Conservation (phyloP, 2,329 filamentous ascomycete species). For the Cladosporium velox region DNA sequence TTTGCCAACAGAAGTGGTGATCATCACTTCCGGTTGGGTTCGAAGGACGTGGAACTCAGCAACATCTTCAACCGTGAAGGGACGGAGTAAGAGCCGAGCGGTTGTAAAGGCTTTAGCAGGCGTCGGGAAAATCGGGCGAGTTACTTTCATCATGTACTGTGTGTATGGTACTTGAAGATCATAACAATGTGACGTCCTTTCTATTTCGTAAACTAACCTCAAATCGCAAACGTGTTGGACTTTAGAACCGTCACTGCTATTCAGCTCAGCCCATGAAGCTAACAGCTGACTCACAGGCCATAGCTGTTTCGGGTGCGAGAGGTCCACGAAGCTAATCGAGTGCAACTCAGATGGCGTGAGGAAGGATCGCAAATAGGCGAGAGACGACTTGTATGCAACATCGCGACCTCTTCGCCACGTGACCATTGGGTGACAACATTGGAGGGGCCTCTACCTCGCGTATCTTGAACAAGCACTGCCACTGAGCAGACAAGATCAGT, state of each 20-base stretch:
- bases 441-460: neutral
- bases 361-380: neutral
- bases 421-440: neutral
- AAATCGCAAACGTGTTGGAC: neutral
- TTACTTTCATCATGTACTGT: neutral
- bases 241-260: neutral
- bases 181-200: neutral
- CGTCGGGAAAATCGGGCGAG: neutral
- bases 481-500: too few relatives aligned
- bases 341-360: neutral
- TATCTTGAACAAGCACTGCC: neutral
- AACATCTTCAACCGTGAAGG: neutral
- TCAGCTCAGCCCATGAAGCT: neutral
- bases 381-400: neutral
- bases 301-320: neutral
- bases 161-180: neutral
- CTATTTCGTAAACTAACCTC: neutral
- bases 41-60: slow-evolving; percentile 7
- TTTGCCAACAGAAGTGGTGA: neutral
- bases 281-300: neutral
- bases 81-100: neutral
- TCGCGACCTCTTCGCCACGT: neutral
- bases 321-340: neutral
- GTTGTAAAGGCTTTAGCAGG: neutral
- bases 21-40: slow-evolving; percentile 12